Conservation (phyloP, 306 rosid genomes). For the Lathyrus tuberosus region DNA sequence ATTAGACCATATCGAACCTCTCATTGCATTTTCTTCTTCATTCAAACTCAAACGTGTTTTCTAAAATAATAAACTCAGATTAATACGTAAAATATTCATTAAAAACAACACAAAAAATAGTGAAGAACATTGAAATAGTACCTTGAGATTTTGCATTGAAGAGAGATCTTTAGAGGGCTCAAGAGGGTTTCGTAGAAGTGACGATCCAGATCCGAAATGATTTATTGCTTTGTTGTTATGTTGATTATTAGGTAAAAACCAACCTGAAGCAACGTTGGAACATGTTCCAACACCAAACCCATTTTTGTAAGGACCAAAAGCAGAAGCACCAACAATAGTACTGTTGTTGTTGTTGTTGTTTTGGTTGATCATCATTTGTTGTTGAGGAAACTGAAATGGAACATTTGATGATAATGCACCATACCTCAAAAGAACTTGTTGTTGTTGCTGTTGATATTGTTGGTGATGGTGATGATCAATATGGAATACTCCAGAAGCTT, state of each 20-base stretch:
- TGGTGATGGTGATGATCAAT: neutral
- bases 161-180: constrained; percentile 86
- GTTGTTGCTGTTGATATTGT: neutral
- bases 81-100: neutral
- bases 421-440: constrained; percentile 36
- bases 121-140: neutral
- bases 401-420: constrained; percentile 39
- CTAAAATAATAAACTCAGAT: constrained; percentile 41
- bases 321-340: neutral
- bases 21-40: constrained; percentile 27
- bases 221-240: neutral
- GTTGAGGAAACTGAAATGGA: constrained; percentile 20
- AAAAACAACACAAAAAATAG: neutral
- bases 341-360: neutral
- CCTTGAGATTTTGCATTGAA: constrained; percentile 88
- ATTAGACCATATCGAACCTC: constrained; percentile 20
- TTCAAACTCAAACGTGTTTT: constrained; percentile 57
- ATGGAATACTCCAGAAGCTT: constrained; percentile 21
- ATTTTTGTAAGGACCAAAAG: neutral
- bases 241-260: constrained; percentile 30
- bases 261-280: constrained; percentile 8
- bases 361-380: neutral
- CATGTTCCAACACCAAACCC: neutral
- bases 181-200: constrained; percentile 40
- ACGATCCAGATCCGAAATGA: constrained; percentile 32